A percentile compares a stretch with the other conserved stretches of the same genome.
Evolutionary conservation across 192 early-diverging fungal species (phyloP).

Genomic region (Gonapodya sp.): DNA sequence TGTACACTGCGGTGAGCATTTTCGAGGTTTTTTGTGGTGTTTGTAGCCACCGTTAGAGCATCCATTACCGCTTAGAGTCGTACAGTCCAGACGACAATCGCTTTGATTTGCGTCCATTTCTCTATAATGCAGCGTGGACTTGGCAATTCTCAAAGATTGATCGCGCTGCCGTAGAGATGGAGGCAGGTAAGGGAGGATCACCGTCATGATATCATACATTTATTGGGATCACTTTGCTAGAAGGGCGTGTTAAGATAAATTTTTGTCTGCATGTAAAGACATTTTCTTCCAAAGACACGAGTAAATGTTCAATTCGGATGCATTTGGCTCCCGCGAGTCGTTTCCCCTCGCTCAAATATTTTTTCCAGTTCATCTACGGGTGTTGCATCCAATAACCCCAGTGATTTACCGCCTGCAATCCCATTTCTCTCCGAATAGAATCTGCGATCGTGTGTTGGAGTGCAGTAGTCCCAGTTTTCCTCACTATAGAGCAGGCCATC

Average conservation of each 20-base stretch:
- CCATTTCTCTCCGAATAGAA: not conserved
- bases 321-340: too few relatives aligned
- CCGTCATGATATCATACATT: too few relatives aligned
- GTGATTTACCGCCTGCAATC: not conserved
- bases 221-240: too few relatives aligned
- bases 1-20: slow-evolving; percentile 13
- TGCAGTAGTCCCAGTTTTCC: not conserved
- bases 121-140: slow-evolving; percentile 83
- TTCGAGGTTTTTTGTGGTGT: not conserved
- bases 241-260: too few relatives aligned
- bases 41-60: not conserved
- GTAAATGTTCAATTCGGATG: too few relatives aligned
- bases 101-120: slow-evolving; percentile 91
- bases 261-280: too few relatives aligned
- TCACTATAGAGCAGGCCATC: not conserved
- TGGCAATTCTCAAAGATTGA: slow-evolving; percentile 93
- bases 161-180: slow-evolving; percentile 34
- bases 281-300: too few relatives aligned
- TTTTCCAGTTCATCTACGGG: not conserved
- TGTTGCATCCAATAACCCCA: not conserved
- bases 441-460: not conserved
- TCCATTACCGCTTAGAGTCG: slow-evolving; percentile 74
- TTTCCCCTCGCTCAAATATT: not conserved
- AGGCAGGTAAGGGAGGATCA: too few relatives aligned
- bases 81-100: slow-evolving; percentile 98